These are phyloP conservation scores for Hyphopichia wangnamkhiaoensis DNA, from an alignment of 1,139 yeast genomes.

Conservation along the genomic window DNA sequence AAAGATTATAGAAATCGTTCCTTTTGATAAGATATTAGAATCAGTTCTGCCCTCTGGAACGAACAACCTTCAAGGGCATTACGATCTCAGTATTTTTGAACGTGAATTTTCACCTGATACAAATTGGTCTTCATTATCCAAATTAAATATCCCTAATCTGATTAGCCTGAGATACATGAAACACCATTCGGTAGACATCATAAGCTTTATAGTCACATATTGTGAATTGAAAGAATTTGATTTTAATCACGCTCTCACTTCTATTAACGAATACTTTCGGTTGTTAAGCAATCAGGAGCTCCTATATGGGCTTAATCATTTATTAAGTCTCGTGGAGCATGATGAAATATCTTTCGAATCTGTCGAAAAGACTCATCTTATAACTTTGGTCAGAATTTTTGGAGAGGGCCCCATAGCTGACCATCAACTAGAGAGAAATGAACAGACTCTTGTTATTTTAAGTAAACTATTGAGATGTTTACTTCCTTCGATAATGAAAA, in stretches of 20 bases:
- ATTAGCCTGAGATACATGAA: too few relatives aligned
- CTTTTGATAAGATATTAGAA: not conserved
- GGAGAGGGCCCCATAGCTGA: constrained; percentile 32
- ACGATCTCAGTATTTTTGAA: too few relatives aligned
- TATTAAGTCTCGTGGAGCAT: not conserved
- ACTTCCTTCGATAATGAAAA: constrained; percentile 11
- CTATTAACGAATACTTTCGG: not conserved
- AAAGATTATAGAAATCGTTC: not conserved
- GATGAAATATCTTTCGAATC: not conserved
- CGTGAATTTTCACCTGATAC: too few relatives aligned
- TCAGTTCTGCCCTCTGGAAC: not conserved
- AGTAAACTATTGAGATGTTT: constrained; percentile 24
- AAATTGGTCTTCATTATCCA: too few relatives aligned
- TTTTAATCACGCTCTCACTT: not conserved
- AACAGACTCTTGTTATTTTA: constrained; percentile 27
- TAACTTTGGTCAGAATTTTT: constrained; percentile 22
- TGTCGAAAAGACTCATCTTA: constrained; percentile 4
- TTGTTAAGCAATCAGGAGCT: not conserved
- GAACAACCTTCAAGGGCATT: too few relatives aligned
- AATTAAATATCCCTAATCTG: too few relatives aligned
- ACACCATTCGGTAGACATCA: too few relatives aligned
- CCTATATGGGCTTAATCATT: not conserved
- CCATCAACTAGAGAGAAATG: constrained; percentile 35
- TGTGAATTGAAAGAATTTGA: not conserved
- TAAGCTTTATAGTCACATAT: not conserved